Percentiles rank a stretch among this genome's conserved stretches.
phyloP scores from a whole-genome alignment of 768 basidiomycete genomes.

The Collybia sordida region DNA sequence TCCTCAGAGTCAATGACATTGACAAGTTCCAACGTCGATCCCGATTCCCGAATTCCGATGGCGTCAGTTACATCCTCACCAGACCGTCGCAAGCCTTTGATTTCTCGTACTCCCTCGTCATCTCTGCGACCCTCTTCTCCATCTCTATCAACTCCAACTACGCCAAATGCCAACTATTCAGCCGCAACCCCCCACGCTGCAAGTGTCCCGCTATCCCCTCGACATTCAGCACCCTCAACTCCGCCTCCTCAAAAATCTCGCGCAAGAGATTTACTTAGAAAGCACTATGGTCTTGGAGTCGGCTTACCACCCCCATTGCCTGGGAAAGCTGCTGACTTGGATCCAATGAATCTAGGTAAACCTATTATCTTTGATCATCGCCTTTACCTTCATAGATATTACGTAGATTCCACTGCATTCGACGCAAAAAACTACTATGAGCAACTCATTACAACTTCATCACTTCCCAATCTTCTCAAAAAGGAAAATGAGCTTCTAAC shows the following conservation, averaged over 20 bases:
- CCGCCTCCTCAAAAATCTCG: conserved; percentile 47
- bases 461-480: conserved; percentile 70
- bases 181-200: neutral
- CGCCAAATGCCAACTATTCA: conserved; percentile 14
- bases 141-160: conserved; percentile 21
- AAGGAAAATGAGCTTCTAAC: conserved; percentile 79
- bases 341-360: conserved; percentile 81
- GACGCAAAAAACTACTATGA: conserved; percentile 85
- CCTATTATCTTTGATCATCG: conserved; percentile 11
- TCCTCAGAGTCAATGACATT: too few species aligned
- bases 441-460: conserved; percentile 80
- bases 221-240: conserved; percentile 26
- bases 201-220: conserved; percentile 21
- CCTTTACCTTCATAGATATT: neutral
- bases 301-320: conserved; percentile 63
- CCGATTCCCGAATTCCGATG: conserved; percentile 11
- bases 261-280: conserved; percentile 76
- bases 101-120: conserved; percentile 38
- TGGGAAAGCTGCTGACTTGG: conserved; percentile 54
- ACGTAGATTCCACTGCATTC: conserved; percentile 74
- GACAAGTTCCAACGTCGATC: too few species aligned
- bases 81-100: conserved; percentile 22
- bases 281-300: conserved; percentile 86
- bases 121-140: conserved; percentile 44
- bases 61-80: conserved; percentile 17